Evolutionary conservation across 208 protist genomes (phyloP), one percentile per base, ranked within the genome.

Genomic region (Leishmania tarentolae): DNA sequence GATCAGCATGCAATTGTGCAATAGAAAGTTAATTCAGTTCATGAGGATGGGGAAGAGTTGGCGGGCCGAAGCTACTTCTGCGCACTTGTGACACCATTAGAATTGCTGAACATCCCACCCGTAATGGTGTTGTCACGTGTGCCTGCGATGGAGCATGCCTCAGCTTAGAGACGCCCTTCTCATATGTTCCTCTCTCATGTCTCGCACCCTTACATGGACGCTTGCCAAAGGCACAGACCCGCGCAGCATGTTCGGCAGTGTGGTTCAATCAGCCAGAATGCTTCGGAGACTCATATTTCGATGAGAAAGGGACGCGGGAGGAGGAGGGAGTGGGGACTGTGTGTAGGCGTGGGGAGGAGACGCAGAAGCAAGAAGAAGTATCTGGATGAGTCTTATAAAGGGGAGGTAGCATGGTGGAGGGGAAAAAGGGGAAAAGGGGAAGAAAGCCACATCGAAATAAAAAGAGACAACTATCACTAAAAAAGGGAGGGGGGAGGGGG

Each of bases 381-480:
- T 4, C 8, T 0, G 0, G 44, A 17, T 3, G 35, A 35, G 28
- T 1, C 17, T 37, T 19, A 44, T 15, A 4, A n/a, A 44, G 6
- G 17, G 44, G 37, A 19, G 65, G 65, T n/a, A n/a, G n/a, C n/a
- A 70, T 46, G 35, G 44, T 44, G 65, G 31, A 83, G 7, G 65
- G 5, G 13, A 76, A 75, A 69, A 52, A 80, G 53, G 28, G 69
- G 40, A 76, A 59, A 75, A 69, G 57, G 37, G 65, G 9, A 35
- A 8, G 50, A 13, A 37, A n/a, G 28, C 47, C 59, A n/a, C n/a
- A n/a, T n/a, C n/a, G n/a, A 35, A 68, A 17, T 15, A 40, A 46
- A 59, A 42, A 75, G 66, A 66, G 21, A 17, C n/a, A n/a, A n/a
- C 46, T 31, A 74, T 24, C 76, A 75, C 73, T 44, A 46, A 78